These are phyloP conservation scores for Rhizopogon roseolus DNA, from an alignment of 768 basidiomycete species.

Conservation along the genomic window DNA sequence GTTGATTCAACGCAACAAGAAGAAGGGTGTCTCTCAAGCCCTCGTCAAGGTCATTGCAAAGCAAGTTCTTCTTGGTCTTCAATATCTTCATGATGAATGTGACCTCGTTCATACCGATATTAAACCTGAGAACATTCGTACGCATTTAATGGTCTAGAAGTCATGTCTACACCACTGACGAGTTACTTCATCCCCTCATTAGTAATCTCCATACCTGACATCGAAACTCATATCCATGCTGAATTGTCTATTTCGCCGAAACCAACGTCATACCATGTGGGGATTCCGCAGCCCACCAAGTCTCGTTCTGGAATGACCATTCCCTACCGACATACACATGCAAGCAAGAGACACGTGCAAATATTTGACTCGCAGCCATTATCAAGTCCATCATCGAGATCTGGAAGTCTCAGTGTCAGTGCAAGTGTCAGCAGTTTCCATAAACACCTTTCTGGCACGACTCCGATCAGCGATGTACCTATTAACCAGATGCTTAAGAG, in stretches of 20 bases:
- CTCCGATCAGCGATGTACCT: conserved; percentile 5
- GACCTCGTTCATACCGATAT: conserved; percentile 91
- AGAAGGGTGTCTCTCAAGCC: conserved; percentile 75
- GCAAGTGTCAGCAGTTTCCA: conserved; percentile 17
- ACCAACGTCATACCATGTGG: conserved; percentile 77
- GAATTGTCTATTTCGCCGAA: conserved; percentile 65
- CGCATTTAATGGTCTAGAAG: conserved; percentile 33
- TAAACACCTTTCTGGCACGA: conserved; percentile 10
- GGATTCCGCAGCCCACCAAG: conserved; percentile 68
- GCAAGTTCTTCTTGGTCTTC: conserved; percentile 83
- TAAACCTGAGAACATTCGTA: conserved; percentile 94
- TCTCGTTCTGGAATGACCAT: conserved; percentile 58
- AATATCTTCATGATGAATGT: conserved; percentile 92
- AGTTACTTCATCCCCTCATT: conserved; percentile 6
- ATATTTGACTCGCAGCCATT: conserved; percentile 83
- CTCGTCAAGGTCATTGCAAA: conserved; percentile 83
- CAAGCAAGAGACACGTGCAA: conserved; percentile 61
- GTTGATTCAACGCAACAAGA: conserved; percentile 72
- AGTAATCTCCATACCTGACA: conserved; percentile 84
- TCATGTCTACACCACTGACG: conserved; percentile 7
- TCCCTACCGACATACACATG: conserved; percentile 44
- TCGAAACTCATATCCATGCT: conserved; percentile 65
- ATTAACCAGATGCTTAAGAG: conserved; percentile 21
- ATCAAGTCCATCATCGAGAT: conserved; percentile 42
- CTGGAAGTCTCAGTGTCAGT: conserved; percentile 25